Evolutionary conservation across 2,329 filamentous ascomycete species (phyloP), one percentile per base, ranked within the genome.

Genomic region (Dothideomycetes sp.): DNA sequence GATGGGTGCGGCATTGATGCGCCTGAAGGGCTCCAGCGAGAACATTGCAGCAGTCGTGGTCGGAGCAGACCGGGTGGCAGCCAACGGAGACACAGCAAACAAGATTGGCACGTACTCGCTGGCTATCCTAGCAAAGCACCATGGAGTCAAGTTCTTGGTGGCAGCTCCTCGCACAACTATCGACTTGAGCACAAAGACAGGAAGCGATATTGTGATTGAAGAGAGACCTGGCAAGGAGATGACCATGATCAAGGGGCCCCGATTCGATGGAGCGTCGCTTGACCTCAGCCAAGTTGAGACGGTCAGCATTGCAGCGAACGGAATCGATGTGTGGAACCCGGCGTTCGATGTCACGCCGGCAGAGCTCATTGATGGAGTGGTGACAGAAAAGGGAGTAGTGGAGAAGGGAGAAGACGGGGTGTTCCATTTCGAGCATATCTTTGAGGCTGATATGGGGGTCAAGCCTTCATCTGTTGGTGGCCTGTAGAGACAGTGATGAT

Each of bases 21-120:
- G 73, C 17, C 66, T 74, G 32, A 33, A 33, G 16, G 65, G 71
- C 49, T 45, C 62, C 44, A 55, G 71, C 25, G 72, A 78, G 55
- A 78, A 80, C 53, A 84, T 98, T 45, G 74, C 78, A 5, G 89
- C 87, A 5, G 84, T 98, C 37, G 81, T 98, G 20, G 91, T 98
- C 0, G 91, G 91, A 19, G 91, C 91, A 3, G 91, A 98, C 60
- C 78, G 91, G 43, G 91, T 98, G 11, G 91, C 89, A 22, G 84
- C 87, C 36, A 98, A 98, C 54, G 91, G 91, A 20, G 91, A 98
- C 64, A 96, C 91, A 0, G 91, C 91, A 42, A 98, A 98, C 68
- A 98, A 98, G 69, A 93, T 98, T 47, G 91, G 91, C 37, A 98
- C 91, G 1, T 96, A 98, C 60, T 75, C 81, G 41, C 73, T 98